phyloP scores from a whole-genome alignment of 495 filamentous ascomycete species.

The Trichoderma asperelloides region DNA sequence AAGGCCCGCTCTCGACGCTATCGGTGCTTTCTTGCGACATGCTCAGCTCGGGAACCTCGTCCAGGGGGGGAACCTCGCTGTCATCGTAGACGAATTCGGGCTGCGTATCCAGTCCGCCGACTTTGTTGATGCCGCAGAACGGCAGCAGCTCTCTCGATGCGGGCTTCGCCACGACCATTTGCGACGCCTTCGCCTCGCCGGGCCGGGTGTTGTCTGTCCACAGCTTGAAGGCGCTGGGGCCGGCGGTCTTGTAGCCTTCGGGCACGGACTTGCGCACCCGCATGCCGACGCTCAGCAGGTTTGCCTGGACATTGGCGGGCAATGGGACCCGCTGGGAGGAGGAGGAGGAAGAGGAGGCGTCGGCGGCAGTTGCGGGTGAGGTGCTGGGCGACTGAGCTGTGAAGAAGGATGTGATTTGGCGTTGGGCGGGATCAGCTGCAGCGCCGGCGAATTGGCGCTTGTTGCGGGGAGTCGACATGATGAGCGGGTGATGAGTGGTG shows the following conservation, averaged over 20 bases:
- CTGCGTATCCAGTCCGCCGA: slow-evolving; percentile 47
- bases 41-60: slow-evolving; percentile 18
- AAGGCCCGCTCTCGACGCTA: slow-evolving; percentile 10
- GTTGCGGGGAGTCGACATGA: slow-evolving; percentile 34
- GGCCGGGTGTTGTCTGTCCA: slow-evolving; percentile 27
- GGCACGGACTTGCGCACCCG: slow-evolving; percentile 83
- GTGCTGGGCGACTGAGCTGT: slow-evolving; percentile 14
- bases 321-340: slow-evolving; percentile 39
- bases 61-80: slow-evolving; percentile 21
- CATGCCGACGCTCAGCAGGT: slow-evolving; percentile 72
- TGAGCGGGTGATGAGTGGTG: neutral
- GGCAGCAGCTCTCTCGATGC: slow-evolving; percentile 51
- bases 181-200: slow-evolving; percentile 12
- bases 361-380: slow-evolving; percentile 3
- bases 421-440: slow-evolving; percentile 38
- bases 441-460: slow-evolving; percentile 45
- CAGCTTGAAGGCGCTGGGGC: slow-evolving; percentile 34
- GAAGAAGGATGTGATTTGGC: slow-evolving; percentile 44
- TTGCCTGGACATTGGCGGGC: slow-evolving; percentile 58
- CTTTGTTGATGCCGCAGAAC: slow-evolving; percentile 66
- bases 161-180: slow-evolving; percentile 19
- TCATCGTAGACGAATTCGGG: slow-evolving; percentile 12
- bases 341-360: slow-evolving; percentile 17
- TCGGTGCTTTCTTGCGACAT: slow-evolving; percentile 30
- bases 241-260: slow-evolving; percentile 77